Evolutionary conservation across 2,329 filamentous ascomycete species (phyloP).

Genomic region (Tympanopsis confertula): DNA sequence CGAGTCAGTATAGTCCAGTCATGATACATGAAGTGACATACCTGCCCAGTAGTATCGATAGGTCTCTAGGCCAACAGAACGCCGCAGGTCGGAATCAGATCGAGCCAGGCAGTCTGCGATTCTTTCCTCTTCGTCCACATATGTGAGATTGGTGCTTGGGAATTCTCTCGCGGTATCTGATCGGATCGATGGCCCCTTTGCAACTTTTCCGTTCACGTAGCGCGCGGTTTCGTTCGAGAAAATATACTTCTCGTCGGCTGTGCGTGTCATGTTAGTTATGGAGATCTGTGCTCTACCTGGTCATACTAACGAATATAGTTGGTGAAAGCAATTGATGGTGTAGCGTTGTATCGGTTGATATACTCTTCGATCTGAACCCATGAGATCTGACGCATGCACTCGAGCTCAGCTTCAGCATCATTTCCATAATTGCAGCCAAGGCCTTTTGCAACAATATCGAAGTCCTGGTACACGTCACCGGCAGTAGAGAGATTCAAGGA

Average conservation of each 20-base stretch:
- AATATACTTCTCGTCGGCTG: conserved; percentile 13
- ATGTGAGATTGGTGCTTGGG: conserved; percentile 3
- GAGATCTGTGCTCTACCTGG: no score
- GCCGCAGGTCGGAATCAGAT: conserved; percentile 4
- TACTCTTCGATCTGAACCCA: conserved; percentile 13
- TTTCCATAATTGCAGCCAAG: conserved; percentile 12
- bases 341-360: conserved; percentile 11
- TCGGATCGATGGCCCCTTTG: conserved; percentile 8
- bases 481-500: conserved; percentile 4
- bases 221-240: conserved; percentile 14
- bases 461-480: conserved; percentile 10
- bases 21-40: no score
- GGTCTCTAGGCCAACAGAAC: conserved; percentile 2
- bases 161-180: conserved; percentile 1
- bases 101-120: conserved; percentile 2
- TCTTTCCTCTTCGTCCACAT: conserved; percentile 3
- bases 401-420: conserved; percentile 10
- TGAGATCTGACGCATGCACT: conserved; percentile 14
- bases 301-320: neutral
- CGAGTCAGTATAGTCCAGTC: no score
- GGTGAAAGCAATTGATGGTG: conserved; percentile 9
- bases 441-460: conserved; percentile 14
- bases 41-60: conserved; percentile 5
- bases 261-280: no score
- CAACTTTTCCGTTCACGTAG: conserved; percentile 6